A percentile compares a stretch with the other conserved stretches of the same genome.
Conservation (phyloP, 208 protist species). For the Phytomonas francai region DNA sequence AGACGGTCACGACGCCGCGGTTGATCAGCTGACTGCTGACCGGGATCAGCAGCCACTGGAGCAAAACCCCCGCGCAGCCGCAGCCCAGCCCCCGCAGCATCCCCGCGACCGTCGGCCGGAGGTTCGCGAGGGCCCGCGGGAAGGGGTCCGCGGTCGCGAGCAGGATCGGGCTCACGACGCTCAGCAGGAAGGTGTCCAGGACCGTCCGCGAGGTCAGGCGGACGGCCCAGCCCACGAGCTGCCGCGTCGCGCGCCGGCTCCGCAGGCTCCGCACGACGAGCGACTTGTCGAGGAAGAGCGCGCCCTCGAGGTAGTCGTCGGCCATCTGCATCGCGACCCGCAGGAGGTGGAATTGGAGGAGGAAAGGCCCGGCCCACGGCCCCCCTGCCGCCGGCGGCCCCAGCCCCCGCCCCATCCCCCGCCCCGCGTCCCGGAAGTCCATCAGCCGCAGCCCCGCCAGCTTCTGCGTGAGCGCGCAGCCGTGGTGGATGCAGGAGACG, state of each 20-base stretch:
- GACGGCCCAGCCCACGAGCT: conserved; percentile 45
- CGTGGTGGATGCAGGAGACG: conserved; percentile 46
- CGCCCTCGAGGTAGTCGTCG: conserved; percentile 45
- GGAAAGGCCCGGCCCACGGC: neutral
- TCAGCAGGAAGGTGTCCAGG: conserved; percentile 60
- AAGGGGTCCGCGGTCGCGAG: neutral
- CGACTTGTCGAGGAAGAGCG: conserved; percentile 53
- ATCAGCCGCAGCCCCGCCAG: conserved; percentile 52
- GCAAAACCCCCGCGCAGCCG: conserved; percentile 23
- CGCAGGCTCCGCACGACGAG: conserved; percentile 63
- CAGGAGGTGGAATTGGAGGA: conserved; percentile 26
- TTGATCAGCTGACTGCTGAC: conserved; percentile 40
- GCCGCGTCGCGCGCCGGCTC: conserved; percentile 42
- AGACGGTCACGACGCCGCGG: conserved; percentile 52
- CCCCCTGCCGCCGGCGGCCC: neutral
- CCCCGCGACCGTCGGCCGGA: conserved; percentile 35
- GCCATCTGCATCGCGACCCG: conserved; percentile 27
- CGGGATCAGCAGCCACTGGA: conserved; percentile 52
- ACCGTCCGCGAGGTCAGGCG: conserved; percentile 46
- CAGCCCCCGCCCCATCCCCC: conserved; percentile 4
- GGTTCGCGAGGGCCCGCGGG: neutral
- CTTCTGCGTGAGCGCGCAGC: conserved; percentile 55
- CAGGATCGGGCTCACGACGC: conserved; percentile 49
- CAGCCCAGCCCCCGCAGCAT: conserved; percentile 19
- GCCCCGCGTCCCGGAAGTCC: conserved; percentile 28